These are phyloP conservation scores for Petunia secreta DNA, from an alignment of 257 asterid genomes.

Conservation along the genomic window DNA sequence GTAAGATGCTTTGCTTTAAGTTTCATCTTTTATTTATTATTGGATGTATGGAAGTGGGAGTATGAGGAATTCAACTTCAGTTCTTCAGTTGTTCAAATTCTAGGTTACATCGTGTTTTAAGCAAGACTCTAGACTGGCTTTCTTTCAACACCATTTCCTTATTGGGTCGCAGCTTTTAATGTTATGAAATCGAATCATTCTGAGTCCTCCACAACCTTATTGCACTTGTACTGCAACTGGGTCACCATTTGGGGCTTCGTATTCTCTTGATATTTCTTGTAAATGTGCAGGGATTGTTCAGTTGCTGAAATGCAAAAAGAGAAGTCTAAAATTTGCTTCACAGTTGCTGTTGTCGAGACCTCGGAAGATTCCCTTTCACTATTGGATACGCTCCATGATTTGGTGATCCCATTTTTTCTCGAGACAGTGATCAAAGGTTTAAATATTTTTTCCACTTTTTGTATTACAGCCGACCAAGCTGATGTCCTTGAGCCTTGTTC, in stretches of 20 bases:
- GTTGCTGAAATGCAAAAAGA: constrained; percentile 40
- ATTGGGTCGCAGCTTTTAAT: not conserved
- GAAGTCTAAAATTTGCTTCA: constrained; percentile 56
- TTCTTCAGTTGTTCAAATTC: not conserved
- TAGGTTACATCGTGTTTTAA: not conserved
- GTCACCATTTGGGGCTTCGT: constrained; percentile 18
- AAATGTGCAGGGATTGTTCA: constrained; percentile 60
- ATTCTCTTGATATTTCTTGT: constrained; percentile 37
- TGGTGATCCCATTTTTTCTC: constrained; percentile 73
- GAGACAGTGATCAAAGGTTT: constrained; percentile 81
- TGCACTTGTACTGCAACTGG: not conserved
- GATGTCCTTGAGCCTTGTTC: constrained; percentile 19
- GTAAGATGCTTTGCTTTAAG: constrained; percentile 51
- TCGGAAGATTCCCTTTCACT: constrained; percentile 34
- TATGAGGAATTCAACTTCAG: not conserved
- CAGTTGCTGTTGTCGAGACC: constrained; percentile 52
- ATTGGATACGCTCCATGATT: constrained; percentile 58
- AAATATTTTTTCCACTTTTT: constrained; percentile 14
- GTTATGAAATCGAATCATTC: not conserved
- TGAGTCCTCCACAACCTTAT: constrained; percentile 3
- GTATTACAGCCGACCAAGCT: not conserved
- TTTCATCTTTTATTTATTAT: constrained; percentile 15
- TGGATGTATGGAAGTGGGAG: constrained; percentile 22
- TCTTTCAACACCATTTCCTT: not conserved
- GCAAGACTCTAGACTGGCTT: not conserved